Evolutionary conservation across 2,329 filamentous ascomycete genomes (phyloP).

Genomic region (Cladosporium sp.): DNA sequence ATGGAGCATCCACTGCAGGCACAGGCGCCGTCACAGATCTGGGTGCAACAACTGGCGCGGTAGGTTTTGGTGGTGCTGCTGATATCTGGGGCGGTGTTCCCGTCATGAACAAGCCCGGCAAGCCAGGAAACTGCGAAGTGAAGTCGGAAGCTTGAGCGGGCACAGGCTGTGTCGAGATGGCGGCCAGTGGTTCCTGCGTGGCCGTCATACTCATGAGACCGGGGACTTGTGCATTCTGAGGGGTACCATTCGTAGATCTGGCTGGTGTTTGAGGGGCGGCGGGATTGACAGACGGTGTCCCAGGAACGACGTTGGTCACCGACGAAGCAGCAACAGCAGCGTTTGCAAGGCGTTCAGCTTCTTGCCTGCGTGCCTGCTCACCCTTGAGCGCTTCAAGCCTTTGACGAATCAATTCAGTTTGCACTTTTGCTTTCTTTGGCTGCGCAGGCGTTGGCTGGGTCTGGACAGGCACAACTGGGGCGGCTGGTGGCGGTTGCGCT

Average conservation of each 20-base stretch:
- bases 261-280: neutral
- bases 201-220: neutral
- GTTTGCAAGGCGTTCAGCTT: conserved; percentile 16
- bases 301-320: neutral
- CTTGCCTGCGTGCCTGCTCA: conserved; percentile 26
- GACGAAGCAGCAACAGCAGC: conserved; percentile 27
- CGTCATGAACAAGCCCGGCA: conserved; percentile 36
- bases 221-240: conserved; percentile 2
- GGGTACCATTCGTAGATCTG: neutral
- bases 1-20: neutral
- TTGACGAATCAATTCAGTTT: conserved; percentile 72
- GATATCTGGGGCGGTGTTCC: conserved; percentile 12
- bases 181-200: neutral
- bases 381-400: conserved; percentile 73
- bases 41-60: neutral
- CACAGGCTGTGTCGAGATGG: neutral
- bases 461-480: neutral
- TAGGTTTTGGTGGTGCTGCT: neutral
- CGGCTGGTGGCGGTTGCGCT: neutral
- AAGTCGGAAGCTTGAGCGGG: neutral
- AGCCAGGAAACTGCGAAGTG: conserved; percentile 21
- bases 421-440: conserved; percentile 62
- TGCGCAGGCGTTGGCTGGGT: conserved; percentile 8
- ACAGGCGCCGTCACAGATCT: neutral
- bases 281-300: neutral